Evolutionary conservation across 2,329 filamentous ascomycete species (phyloP).

Genomic region (Cladophialophora yegresii): DNA sequence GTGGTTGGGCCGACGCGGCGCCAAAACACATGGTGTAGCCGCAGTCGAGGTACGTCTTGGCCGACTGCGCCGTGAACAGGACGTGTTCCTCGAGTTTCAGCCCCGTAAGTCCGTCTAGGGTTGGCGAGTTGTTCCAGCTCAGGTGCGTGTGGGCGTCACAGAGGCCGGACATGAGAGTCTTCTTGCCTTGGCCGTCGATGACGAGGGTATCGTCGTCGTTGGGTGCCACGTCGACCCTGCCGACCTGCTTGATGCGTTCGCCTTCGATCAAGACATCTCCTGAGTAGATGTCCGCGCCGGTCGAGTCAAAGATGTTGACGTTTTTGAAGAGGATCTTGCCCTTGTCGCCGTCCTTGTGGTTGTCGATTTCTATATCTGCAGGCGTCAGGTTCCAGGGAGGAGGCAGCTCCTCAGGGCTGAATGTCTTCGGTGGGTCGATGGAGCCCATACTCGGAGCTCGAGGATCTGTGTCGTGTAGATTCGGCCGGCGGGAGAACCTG

Average conservation of each 20-base stretch:
- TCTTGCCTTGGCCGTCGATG: slow-evolving; percentile 14
- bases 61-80: slow-evolving; percentile 12
- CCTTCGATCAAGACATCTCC: slow-evolving; percentile 20
- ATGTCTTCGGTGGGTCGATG: neutral
- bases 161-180: slow-evolving; percentile 17
- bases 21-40: slow-evolving; percentile 21
- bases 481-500: neutral
- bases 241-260: slow-evolving; percentile 13
- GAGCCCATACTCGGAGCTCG: slow-evolving; percentile 1
- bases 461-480: neutral
- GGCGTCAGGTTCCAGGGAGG: slow-evolving; percentile 9
- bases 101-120: slow-evolving; percentile 14
- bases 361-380: slow-evolving; percentile 13
- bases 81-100: slow-evolving; percentile 15
- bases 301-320: slow-evolving; percentile 19
- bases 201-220: slow-evolving; percentile 16
- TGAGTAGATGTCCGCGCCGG: slow-evolving; percentile 12
- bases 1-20: slow-evolving; percentile 15
- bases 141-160: slow-evolving; percentile 13
- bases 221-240: slow-evolving; percentile 12
- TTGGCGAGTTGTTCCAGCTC: slow-evolving; percentile 17
- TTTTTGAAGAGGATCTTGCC: slow-evolving; percentile 22
- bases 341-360: slow-evolving; percentile 19
- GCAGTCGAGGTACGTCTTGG: slow-evolving; percentile 19
- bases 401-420: slow-evolving; percentile 7